Evolutionary conservation across 192 early-diverging fungal species (phyloP), one percentile per base, ranked within the genome.

Genomic region (Podila horticola): DNA sequence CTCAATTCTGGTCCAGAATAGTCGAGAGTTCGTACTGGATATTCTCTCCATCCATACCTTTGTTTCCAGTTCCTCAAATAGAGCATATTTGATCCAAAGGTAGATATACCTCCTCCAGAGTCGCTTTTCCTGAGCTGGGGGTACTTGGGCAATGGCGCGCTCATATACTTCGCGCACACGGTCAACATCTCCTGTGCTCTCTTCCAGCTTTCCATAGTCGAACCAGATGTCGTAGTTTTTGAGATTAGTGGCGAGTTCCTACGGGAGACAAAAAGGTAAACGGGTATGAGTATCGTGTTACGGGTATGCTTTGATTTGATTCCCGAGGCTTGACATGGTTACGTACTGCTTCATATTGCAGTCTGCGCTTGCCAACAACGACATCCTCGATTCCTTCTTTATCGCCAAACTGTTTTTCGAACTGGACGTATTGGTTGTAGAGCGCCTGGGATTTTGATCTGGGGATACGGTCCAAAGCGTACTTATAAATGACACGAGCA

Each of bases 161-260:
- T 98, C 97, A 75, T 98, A 99, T 10, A 97, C 89, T 58, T 99
- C 95, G n/a, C 98, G 88, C 13, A 96, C 91, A 33, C 92, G 92
- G 5, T 89, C 90, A 12, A 86, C 71, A 66, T 95, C 90, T 17
- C 91, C 92, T 1, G 88, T 83, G 0, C 86, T 82, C 67, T 98
- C 98, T 67, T 99, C 98, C 19, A 99, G 84, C 62, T 92, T 86
- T 22, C 90, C 90, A 79, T 97, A 98, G 82, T 99, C 98, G 63
- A 99, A 95, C 98, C 98, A 99, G n/a, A 93, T 84, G 64, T 99
- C 98, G 76, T 98, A 99, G 76, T 99, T 97, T 24, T 92, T 88
- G n/a, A 95, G 87, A 68, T 95, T 95, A 5, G 52, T 58, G 51
- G 82, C 86, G 24, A 95, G 74, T 29, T 87, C 85, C 63, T 85